Conservation (phyloP, 305 asterid genomes). For the Fraxinus xanthoxyloides region DNA sequence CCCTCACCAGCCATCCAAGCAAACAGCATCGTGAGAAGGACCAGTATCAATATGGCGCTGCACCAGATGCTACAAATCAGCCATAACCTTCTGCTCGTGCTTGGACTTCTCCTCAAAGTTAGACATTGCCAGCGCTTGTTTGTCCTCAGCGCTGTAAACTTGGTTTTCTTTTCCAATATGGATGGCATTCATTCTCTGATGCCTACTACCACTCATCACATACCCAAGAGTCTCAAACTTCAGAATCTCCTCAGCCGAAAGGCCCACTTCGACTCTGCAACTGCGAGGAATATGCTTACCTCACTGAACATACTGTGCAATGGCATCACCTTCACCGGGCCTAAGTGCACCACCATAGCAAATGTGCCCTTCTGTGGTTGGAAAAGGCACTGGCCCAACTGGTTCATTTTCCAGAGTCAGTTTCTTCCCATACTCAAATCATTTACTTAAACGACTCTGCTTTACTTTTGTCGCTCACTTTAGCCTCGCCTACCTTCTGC, state of each 20-base stretch:
- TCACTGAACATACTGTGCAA: slow-evolving; percentile 95
- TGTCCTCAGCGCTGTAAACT: slow-evolving; percentile 96
- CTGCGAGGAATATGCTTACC: slow-evolving; percentile 99
- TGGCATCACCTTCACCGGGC: slow-evolving; percentile 99
- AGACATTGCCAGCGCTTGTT: slow-evolving; percentile 92
- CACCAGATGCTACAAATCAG: slow-evolving; percentile 91
- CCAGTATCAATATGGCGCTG: slow-evolving; percentile 90
- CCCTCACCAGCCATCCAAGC: slow-evolving; percentile 61
- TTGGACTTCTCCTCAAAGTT: slow-evolving; percentile 97
- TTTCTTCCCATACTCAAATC: slow-evolving; percentile 57
- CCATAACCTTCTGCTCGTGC: slow-evolving; percentile 97
- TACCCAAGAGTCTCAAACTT: slow-evolving; percentile 90
- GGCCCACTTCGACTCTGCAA: slow-evolving; percentile 80
- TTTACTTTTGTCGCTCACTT: slow-evolving; percentile 29
- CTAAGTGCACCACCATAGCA: slow-evolving; percentile 99
- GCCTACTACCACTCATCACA: slow-evolving; percentile 99
- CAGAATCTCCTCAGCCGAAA: slow-evolving; percentile 88
- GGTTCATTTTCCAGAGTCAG: slow-evolving; percentile 59
- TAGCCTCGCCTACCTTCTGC: slow-evolving; percentile 39
- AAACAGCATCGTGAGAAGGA: slow-evolving; percentile 87
- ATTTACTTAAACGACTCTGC: slow-evolving; percentile 64
- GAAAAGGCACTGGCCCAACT: slow-evolving; percentile 95
- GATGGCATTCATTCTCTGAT: slow-evolving; percentile 98
- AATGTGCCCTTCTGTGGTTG: slow-evolving; percentile 89
- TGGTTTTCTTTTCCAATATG: slow-evolving; percentile 97